Conservation (phyloP, 371 early-diverging fungal species). For the Rhizopus sp. region DNA sequence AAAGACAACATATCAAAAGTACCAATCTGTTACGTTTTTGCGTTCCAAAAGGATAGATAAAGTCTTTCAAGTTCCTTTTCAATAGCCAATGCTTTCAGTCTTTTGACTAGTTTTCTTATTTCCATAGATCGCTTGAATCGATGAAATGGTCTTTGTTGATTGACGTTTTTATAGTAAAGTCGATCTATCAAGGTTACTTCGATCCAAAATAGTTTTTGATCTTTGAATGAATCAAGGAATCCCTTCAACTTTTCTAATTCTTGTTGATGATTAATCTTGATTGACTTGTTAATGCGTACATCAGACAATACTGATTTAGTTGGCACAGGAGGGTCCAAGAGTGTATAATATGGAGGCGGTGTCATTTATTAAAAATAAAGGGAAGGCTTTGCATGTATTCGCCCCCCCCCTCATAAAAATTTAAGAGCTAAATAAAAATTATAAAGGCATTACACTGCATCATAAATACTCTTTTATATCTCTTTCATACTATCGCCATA, state of each 20-base stretch:
- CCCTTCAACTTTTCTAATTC: slow-evolving; percentile 20
- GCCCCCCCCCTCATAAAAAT: too few species aligned
- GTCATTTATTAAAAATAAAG: background rate
- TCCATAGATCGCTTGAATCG: slow-evolving; percentile 36
- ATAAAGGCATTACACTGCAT: too few species aligned
- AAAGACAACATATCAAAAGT: background rate
- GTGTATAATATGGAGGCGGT: slow-evolving; percentile 25
- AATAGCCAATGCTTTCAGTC: slow-evolving; percentile 30
- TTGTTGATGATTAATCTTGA: slow-evolving; percentile 26
- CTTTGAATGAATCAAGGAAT: slow-evolving; percentile 16
- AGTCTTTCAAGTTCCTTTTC: slow-evolving; percentile 32
- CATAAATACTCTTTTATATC: too few species aligned
- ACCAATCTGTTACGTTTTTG: slow-evolving; percentile 22
- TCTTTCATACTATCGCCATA: too few species aligned
- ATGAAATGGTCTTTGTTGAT: slow-evolving; percentile 43
- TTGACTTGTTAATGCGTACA: slow-evolving; percentile 34
- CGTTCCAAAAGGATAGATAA: slow-evolving; percentile 38
- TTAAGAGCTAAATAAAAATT: too few species aligned
- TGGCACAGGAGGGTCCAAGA: slow-evolving; percentile 26
- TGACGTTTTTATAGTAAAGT: slow-evolving; percentile 36
- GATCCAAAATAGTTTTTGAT: slow-evolving; percentile 38
- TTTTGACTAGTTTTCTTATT: slow-evolving; percentile 31
- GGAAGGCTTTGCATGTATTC: background rate
- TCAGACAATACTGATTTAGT: slow-evolving; percentile 15
- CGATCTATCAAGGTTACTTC: slow-evolving; percentile 38